These are phyloP conservation scores for Erysimum cheiri DNA, from an alignment of 441 rosid genomes.

Conservation along the genomic window DNA sequence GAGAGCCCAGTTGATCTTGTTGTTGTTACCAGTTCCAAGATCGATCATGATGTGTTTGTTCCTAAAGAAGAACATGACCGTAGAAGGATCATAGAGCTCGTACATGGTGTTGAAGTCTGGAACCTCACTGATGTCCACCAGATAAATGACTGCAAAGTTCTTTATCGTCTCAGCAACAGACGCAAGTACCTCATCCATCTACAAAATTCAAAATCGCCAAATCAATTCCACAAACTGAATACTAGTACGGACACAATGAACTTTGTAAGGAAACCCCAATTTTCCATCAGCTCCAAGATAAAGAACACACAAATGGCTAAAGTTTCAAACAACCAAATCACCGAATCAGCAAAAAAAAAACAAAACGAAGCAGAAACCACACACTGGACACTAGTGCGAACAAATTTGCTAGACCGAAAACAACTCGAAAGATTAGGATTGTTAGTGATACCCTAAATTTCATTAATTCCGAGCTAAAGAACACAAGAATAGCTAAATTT, in stretches of 20 bases:
- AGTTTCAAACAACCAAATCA: not conserved
- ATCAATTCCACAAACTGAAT: not conserved
- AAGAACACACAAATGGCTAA: not conserved
- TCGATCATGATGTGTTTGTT: constrained; percentile 97
- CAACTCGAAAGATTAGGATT: not conserved
- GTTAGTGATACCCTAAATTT: not conserved
- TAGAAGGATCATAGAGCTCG: constrained; percentile 91
- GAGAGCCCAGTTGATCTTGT: constrained; percentile 97
- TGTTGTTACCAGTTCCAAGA: constrained; percentile 97
- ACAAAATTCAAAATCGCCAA: not conserved
- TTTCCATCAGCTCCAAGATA: not conserved
- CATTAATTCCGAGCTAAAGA: constrained; percentile 9
- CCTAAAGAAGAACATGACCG: constrained; percentile 97
- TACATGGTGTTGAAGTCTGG: constrained; percentile 97
- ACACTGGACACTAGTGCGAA: not conserved
- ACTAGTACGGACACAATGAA: not conserved
- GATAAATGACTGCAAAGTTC: constrained; percentile 95
- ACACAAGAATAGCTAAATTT: constrained; percentile 1
- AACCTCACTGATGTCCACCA: constrained; percentile 90
- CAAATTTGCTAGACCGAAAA: not conserved
- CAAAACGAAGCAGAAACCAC: not conserved
- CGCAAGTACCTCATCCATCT: constrained; percentile 97
- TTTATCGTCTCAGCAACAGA: constrained; percentile 92
- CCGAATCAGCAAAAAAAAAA: not conserved
- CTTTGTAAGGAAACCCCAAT: not conserved